Percentiles rank a stretch among this genome's conserved stretches.
Conservation (phyloP, 148 eudicot species). For the Camellia sinensis region DNA sequence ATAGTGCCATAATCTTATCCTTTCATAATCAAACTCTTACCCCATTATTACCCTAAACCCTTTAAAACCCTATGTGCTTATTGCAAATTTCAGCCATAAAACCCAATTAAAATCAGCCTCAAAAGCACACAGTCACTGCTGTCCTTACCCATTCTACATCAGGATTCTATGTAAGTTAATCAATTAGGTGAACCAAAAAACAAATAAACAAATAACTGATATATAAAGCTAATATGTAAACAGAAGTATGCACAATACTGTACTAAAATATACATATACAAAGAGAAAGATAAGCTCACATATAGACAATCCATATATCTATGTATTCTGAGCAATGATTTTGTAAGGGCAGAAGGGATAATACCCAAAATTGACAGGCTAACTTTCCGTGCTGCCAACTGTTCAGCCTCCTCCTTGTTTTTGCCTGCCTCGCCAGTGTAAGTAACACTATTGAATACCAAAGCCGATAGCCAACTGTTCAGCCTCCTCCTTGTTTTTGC, state of each 20-base stretch:
- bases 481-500: no score
- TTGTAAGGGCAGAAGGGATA: neutral
- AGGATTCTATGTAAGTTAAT: neutral
- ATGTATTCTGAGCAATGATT: neutral
- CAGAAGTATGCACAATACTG: neutral
- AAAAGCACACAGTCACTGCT: no score
- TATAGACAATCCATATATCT: neutral
- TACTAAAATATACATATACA: neutral
- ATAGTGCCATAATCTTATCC: no score
- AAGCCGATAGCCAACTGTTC: no score
- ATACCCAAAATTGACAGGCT: slow-evolving; percentile 58
- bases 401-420: slow-evolving; percentile 62
- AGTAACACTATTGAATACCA: slow-evolving; percentile 43
- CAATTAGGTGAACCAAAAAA: neutral
- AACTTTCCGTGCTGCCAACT: slow-evolving; percentile 47
- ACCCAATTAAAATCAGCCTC: no score
- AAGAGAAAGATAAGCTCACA: neutral
- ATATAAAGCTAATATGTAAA: neutral
- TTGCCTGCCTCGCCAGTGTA: slow-evolving; percentile 44
- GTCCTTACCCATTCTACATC: no score
- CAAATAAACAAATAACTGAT: neutral
- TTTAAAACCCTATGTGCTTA: no score
- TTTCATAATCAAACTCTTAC: no score
- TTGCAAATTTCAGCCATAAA: no score
- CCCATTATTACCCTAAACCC: no score